Conservation (phyloP, 495 filamentous ascomycete species). For the Geopyxis carbonaria region DNA sequence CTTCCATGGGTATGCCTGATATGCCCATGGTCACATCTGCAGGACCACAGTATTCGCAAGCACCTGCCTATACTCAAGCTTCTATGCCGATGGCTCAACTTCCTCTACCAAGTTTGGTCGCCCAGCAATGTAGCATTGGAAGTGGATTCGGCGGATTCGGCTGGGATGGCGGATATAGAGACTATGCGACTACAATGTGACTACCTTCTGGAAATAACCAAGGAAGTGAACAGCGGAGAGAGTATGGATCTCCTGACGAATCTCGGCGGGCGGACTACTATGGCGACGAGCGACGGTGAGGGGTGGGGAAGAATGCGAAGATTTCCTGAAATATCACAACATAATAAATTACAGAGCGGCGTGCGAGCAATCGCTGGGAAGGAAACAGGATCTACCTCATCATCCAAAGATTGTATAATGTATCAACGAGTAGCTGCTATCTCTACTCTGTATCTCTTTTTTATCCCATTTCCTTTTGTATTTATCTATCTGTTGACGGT, state of each 20-base stretch:
- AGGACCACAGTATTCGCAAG: constrained; percentile 41
- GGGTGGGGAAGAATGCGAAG: constrained; percentile 8
- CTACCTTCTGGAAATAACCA: constrained; percentile 25
- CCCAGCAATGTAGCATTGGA: constrained; percentile 65
- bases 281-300: constrained; percentile 20
- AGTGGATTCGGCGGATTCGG: constrained; percentile 53
- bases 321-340: not conserved
- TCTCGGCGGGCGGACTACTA: constrained; percentile 28
- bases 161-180: constrained; percentile 52
- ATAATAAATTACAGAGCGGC: constrained; percentile 24
- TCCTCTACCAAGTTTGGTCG: constrained; percentile 78
- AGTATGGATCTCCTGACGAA: too few relatives aligned
- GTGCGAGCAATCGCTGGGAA: not conserved
- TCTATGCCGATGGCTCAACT: constrained; percentile 51
- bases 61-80: constrained; percentile 24
- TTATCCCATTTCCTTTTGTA: constrained; percentile 1
- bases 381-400: too few relatives aligned
- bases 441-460: constrained; percentile 11
- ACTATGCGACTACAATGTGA: constrained; percentile 48
- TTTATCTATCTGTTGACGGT: constrained; percentile 4
- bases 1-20: constrained; percentile 56
- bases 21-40: constrained; percentile 21
- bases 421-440: constrained; percentile 10
- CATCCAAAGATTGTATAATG: too few relatives aligned
- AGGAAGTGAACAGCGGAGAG: constrained; percentile 18